phyloP scores from a whole-genome alignment of 73 alveolate species.

The Paramecium caudatum region DNA sequence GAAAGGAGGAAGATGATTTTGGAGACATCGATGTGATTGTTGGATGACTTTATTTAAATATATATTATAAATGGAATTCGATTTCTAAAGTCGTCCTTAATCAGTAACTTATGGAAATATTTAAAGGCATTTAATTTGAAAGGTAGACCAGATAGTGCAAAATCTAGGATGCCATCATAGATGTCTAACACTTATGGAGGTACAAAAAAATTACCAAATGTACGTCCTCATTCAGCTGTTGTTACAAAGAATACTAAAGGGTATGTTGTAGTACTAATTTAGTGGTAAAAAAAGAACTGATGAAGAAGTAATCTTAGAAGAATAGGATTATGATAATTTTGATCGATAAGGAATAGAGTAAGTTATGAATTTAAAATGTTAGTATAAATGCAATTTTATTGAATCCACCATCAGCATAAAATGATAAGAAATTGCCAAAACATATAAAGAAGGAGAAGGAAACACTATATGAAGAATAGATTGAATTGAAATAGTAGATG shows the following conservation, averaged over 20 bases:
- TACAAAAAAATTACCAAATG: slow-evolving; percentile 34
- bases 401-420: slow-evolving; percentile 29
- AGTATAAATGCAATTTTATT: slow-evolving; percentile 59
- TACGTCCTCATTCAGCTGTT: slow-evolving; percentile 52
- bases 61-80: slow-evolving; percentile 31
- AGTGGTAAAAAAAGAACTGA: slow-evolving; percentile 46
- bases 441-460: slow-evolving; percentile 62
- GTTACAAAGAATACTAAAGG: not conserved
- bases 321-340: slow-evolving; percentile 39
- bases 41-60: slow-evolving; percentile 19
- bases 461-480: slow-evolving; percentile 51
- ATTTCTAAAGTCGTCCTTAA: slow-evolving; percentile 29
- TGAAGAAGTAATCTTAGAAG: slow-evolving; percentile 60
- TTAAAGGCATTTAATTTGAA: slow-evolving; percentile 34
- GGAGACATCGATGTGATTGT: not conserved
- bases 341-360: slow-evolving; percentile 59
- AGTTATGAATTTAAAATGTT: not conserved
- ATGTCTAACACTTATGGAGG: slow-evolving; percentile 18
- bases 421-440: slow-evolving; percentile 53
- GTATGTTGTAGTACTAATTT: not conserved
- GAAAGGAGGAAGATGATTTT: not conserved
- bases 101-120: slow-evolving; percentile 9
- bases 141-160: slow-evolving; percentile 66
- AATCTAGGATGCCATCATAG: slow-evolving; percentile 12
- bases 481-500: slow-evolving; percentile 11